Percentiles rank a stretch among this genome's conserved stretches.
phyloP scores from a whole-genome alignment of 441 rosid genomes.

The Melastoma candidum region DNA sequence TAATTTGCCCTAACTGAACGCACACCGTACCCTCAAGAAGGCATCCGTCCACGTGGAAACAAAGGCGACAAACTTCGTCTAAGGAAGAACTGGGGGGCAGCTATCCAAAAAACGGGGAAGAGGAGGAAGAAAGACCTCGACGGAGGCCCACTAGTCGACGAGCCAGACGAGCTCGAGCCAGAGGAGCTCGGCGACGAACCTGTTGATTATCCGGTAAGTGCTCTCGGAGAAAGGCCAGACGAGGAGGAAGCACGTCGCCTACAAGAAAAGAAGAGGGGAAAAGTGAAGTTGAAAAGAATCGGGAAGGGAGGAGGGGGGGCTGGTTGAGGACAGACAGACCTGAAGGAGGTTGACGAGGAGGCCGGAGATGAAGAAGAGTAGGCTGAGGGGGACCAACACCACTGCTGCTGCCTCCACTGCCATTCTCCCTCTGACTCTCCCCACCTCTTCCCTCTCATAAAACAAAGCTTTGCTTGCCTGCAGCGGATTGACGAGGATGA shows the following conservation, averaged over 20 bases:
- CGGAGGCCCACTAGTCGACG: constrained; percentile 78
- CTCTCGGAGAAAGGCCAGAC: constrained; percentile 57
- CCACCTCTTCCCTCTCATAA: too few relatives aligned
- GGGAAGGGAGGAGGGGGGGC: not conserved
- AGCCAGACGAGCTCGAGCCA: constrained; percentile 74
- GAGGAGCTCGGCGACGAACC: constrained; percentile 52
- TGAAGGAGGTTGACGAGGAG: constrained; percentile 74
- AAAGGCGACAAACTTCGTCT: too few relatives aligned
- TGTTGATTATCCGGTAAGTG: constrained; percentile 54
- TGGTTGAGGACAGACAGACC: constrained; percentile 25
- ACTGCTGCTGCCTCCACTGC: constrained; percentile 79
- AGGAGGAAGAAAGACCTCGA: constrained; percentile 31
- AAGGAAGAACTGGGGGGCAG: too few relatives aligned
- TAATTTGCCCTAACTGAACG: too few relatives aligned
- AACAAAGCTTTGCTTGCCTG: too few relatives aligned
- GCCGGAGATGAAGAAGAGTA: constrained; percentile 85
- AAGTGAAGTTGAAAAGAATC: not conserved
- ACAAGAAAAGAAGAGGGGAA: constrained; percentile 14
- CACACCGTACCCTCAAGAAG: too few relatives aligned
- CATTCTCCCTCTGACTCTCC: too few relatives aligned
- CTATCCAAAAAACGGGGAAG: not conserved
- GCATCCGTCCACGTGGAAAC: too few relatives aligned
- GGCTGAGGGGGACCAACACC: constrained; percentile 69
- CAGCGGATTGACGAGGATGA: too few relatives aligned
- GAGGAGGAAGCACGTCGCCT: constrained; percentile 58